phyloP scores from a whole-genome alignment of 2,329 filamentous ascomycete genomes.

The Aspergillus pseudonomiae region DNA sequence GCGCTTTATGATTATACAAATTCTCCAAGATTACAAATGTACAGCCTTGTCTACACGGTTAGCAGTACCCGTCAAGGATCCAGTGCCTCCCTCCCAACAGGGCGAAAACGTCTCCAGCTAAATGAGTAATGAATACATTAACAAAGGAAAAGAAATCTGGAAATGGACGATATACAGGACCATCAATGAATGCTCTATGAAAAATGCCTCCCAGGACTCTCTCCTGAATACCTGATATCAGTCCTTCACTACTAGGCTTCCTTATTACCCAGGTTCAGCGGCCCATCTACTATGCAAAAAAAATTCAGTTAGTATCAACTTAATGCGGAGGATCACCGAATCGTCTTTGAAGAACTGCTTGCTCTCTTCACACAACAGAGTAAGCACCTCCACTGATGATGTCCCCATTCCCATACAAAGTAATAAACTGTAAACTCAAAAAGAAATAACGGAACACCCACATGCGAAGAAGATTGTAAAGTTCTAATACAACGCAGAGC shows the following conservation, averaged over 20 bases:
- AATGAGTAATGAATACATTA: slow-evolving; percentile 12
- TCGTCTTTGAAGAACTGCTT: not conserved
- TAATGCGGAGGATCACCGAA: not conserved
- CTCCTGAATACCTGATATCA: slow-evolving; percentile 9
- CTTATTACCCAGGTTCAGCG: slow-evolving; percentile 9
- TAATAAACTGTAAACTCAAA: slow-evolving; percentile 6
- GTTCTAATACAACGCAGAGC: slow-evolving; percentile 13
- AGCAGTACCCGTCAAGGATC: not conserved
- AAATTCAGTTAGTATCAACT: slow-evolving; percentile 18
- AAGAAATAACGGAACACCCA: slow-evolving; percentile 1
- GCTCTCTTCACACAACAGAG: not conserved
- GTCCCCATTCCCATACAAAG: not conserved
- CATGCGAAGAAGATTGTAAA: not conserved
- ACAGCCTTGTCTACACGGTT: not conserved
- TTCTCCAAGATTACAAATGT: not conserved
- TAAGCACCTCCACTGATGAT: not conserved
- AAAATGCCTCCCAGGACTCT: slow-evolving; percentile 13
- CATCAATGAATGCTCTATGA: slow-evolving; percentile 27
- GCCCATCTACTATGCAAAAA: slow-evolving; percentile 17
- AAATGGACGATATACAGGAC: slow-evolving; percentile 28
- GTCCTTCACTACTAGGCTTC: not conserved
- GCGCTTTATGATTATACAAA: not conserved
- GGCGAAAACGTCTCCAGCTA: not conserved
- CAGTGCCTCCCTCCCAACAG: not conserved
- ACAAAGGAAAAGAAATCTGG: slow-evolving; percentile 16